Conservation (phyloP, 140 eudicot genomes). For the Senecio squalidus region DNA sequence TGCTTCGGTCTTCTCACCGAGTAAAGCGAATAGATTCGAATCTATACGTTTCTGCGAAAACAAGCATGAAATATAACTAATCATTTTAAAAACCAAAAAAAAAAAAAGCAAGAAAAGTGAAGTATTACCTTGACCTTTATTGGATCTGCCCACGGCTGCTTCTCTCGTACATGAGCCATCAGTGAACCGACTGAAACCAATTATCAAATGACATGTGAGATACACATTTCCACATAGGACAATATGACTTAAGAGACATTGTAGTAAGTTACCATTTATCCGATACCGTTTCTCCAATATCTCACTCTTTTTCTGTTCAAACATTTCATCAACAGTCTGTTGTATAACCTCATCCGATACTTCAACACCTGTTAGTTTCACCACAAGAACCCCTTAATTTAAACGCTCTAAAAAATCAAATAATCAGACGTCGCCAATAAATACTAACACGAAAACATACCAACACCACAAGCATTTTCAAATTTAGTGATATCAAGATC, state of each 20-base stretch:
- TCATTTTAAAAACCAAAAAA: neutral
- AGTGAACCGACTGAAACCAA: slow-evolving; percentile 75
- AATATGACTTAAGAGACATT: neutral
- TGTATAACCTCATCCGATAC: slow-evolving; percentile 70
- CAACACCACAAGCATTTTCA: slow-evolving; percentile 88
- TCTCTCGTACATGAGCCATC: slow-evolving; percentile 77
- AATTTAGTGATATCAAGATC: slow-evolving; percentile 50
- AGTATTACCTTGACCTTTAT: slow-evolving; percentile 75
- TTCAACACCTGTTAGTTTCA: slow-evolving; percentile 78
- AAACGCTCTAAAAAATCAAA: neutral
- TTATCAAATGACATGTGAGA: slow-evolving; percentile 13
- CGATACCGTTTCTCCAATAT: slow-evolving; percentile 84
- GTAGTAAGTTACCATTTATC: slow-evolving; percentile 52
- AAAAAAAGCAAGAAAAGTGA: neutral
- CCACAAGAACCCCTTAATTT: slow-evolving; percentile 10
- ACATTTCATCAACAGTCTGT: slow-evolving; percentile 48
- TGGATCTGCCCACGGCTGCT: slow-evolving; percentile 96
- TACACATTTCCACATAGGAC: slow-evolving; percentile 1
- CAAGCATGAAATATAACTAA: slow-evolving; percentile 10
- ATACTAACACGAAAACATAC: slow-evolving; percentile 29
- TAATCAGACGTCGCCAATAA: neutral
- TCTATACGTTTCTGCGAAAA: slow-evolving; percentile 61
- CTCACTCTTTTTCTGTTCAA: slow-evolving; percentile 67
- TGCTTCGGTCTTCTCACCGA: slow-evolving; percentile 90
- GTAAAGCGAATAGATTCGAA: slow-evolving; percentile 54